phyloP scores from a whole-genome alignment of 345 rosid genomes.

The Lepidium aucheri region DNA sequence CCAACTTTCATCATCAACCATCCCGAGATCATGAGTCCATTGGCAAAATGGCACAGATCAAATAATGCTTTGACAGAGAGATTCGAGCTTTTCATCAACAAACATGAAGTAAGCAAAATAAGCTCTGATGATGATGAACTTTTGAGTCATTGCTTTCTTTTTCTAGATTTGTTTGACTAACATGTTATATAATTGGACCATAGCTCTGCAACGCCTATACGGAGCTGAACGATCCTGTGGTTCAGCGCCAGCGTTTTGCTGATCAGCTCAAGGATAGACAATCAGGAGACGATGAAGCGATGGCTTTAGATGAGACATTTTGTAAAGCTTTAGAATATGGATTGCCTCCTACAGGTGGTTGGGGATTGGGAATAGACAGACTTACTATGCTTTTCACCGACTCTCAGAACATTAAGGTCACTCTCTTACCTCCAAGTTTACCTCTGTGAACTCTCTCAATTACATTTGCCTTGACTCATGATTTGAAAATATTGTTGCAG shows the following conservation, averaged over 20 bases:
- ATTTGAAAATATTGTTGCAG: conserved; percentile 26
- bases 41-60: conserved; percentile 52
- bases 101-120: conserved; percentile 57
- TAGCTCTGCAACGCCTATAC: conserved; percentile 96
- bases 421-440: background rate
- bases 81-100: conserved; percentile 83
- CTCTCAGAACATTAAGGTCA: conserved; percentile 92
- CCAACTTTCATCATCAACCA: conserved; percentile 89
- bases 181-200: background rate
- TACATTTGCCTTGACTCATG: background rate
- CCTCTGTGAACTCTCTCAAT: background rate
- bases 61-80: conserved; percentile 75
- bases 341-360: conserved; percentile 92
- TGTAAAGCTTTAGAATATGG: conserved; percentile 85
- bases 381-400: conserved; percentile 84
- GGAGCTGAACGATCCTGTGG: conserved; percentile 93
- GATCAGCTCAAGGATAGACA: conserved; percentile 95
- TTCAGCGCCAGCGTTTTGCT: conserved; percentile 85
- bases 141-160: background rate
- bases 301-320: conserved; percentile 92
- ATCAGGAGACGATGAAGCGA: conserved; percentile 97
- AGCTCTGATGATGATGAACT: background rate
- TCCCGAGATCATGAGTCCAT: conserved; percentile 28
- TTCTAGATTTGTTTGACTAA: background rate
- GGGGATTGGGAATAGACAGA: conserved; percentile 95